These are phyloP conservation scores for Diaporthe batatas DNA, from an alignment of 2,329 filamentous ascomycete species.

Conservation along the genomic window DNA sequence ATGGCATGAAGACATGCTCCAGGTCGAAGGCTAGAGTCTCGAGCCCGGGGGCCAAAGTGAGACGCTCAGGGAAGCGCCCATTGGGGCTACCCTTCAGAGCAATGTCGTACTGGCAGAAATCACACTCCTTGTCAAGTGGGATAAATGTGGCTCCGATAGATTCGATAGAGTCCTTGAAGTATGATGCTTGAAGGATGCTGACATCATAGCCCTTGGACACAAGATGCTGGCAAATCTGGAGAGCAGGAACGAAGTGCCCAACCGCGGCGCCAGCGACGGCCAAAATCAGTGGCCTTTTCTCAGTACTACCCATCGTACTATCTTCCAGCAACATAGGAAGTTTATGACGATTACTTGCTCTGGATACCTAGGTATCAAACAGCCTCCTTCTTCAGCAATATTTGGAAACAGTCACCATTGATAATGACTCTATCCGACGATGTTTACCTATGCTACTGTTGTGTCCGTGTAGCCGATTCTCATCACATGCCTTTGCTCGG, in stretches of 20 bases:
- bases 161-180: slow-evolving; percentile 53
- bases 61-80: slow-evolving; percentile 44
- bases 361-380: not conserved
- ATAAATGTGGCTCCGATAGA: slow-evolving; percentile 56
- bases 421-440: not conserved
- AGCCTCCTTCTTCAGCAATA: not conserved
- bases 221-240: slow-evolving; percentile 54
- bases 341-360: not conserved
- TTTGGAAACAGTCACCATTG: not conserved
- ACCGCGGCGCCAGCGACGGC: slow-evolving; percentile 20
- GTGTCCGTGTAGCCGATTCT: not conserved
- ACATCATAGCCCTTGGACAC: slow-evolving; percentile 56
- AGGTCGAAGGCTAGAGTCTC: slow-evolving; percentile 47
- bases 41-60: slow-evolving; percentile 43
- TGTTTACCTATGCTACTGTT: not conserved
- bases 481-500: not conserved
- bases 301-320: slow-evolving; percentile 3
- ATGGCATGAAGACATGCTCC: slow-evolving; percentile 51
- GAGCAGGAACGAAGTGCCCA: slow-evolving; percentile 21
- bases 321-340: not conserved
- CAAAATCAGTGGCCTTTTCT: slow-evolving; percentile 4
- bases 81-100: slow-evolving; percentile 45
- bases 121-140: slow-evolving; percentile 44
- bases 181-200: slow-evolving; percentile 56
- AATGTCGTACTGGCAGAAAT: slow-evolving; percentile 47